phyloP scores from a whole-genome alignment of 108 stramenopile species.

The Fragilaria crotonensis region DNA sequence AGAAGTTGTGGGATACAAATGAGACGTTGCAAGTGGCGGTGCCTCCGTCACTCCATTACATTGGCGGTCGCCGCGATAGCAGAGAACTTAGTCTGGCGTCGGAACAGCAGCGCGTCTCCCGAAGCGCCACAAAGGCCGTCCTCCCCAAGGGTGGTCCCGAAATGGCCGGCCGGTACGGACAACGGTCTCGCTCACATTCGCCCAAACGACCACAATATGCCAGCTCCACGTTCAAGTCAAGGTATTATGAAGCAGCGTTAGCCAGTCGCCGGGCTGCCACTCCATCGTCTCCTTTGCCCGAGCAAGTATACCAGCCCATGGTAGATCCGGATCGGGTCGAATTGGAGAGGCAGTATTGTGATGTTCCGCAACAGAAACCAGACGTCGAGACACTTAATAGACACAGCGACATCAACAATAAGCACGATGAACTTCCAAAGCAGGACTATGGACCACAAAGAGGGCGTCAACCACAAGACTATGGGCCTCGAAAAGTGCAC shows the following conservation, averaged over 20 bases:
- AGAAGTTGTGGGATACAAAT: slow-evolving; percentile 32
- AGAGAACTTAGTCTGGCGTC: neutral
- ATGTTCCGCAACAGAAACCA: too few relatives aligned
- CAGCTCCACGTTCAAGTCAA: slow-evolving; percentile 22
- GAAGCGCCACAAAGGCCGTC: neutral
- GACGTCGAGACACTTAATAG: too few relatives aligned
- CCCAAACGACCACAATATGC: neutral
- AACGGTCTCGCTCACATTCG: neutral
- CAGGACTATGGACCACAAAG: too few relatives aligned
- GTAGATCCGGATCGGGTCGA: too few relatives aligned
- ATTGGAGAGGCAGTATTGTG: too few relatives aligned
- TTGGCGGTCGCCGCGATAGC: neutral
- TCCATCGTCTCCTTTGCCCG: too few relatives aligned
- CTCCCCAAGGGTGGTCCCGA: neutral
- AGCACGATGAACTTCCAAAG: too few relatives aligned
- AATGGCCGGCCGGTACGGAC: neutral
- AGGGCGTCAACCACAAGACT: too few relatives aligned
- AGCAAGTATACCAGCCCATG: too few relatives aligned
- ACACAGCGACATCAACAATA: too few relatives aligned
- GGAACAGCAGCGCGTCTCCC: neutral
- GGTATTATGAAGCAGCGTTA: slow-evolving; percentile 30
- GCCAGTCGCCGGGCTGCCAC: neutral
- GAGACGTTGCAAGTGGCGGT: slow-evolving; percentile 25
- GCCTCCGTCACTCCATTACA: neutral
- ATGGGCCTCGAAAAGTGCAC: neutral